Evolutionary conservation across 805 yeast species (phyloP).

Genomic region (Jamesozyma piceae): DNA sequence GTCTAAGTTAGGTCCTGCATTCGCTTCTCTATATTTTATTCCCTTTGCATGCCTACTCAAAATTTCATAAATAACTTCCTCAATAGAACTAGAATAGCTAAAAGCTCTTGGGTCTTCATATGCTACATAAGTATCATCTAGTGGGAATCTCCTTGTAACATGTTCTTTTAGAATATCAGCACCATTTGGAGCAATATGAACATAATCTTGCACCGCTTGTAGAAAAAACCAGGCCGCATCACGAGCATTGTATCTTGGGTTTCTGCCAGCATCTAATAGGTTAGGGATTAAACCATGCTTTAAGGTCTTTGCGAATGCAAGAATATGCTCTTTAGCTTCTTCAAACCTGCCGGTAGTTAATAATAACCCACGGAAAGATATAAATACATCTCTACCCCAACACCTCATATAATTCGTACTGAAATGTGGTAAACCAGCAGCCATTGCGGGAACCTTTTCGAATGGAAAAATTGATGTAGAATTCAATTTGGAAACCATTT

Average conservation of each 20-base stretch:
- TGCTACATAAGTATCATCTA: slow-evolving; percentile 70
- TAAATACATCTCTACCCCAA: slow-evolving; percentile 97
- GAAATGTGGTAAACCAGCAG: slow-evolving; percentile 96
- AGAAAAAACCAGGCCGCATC: slow-evolving; percentile 95
- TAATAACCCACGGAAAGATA: slow-evolving; percentile 73
- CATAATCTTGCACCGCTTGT: slow-evolving; percentile 82
- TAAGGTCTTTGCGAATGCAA: slow-evolving; percentile 80
- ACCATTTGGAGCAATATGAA: slow-evolving; percentile 60
- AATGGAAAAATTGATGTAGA: slow-evolving; percentile 69
- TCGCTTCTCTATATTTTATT: slow-evolving; percentile 82
- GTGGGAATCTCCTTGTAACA: slow-evolving; percentile 78
- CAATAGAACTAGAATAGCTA: slow-evolving; percentile 55
- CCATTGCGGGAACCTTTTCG: slow-evolving; percentile 59
- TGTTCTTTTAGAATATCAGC: slow-evolving; percentile 53
- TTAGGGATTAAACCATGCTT: slow-evolving; percentile 95
- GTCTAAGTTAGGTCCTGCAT: slow-evolving; percentile 83
- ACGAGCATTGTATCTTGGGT: slow-evolving; percentile 91
- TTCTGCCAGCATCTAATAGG: slow-evolving; percentile 81
- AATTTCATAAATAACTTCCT: slow-evolving; percentile 75
- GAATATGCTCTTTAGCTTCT: slow-evolving; percentile 71
- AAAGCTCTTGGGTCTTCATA: slow-evolving; percentile 69
- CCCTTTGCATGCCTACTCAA: slow-evolving; percentile 84
- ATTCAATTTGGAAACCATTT: slow-evolving; percentile 69
- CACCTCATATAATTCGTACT: slow-evolving; percentile 87
- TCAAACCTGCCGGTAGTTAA: slow-evolving; percentile 69